Conservation (phyloP, 2,329 filamentous ascomycete species). For the Lasiodiplodia citricola region DNA sequence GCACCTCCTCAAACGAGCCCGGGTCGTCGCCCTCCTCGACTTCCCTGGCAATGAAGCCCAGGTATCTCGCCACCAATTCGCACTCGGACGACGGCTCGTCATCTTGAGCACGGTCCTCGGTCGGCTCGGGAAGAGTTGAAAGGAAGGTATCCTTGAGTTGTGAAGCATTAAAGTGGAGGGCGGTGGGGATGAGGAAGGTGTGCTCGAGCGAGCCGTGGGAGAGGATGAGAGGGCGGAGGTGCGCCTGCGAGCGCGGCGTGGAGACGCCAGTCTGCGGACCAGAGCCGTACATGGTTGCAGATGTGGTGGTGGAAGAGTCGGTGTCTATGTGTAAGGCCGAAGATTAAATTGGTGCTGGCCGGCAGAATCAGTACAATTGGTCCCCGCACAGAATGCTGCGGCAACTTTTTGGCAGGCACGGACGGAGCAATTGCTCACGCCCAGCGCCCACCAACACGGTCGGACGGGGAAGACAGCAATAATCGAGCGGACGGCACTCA, state of each 20-base stretch:
- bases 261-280: constrained; percentile 95
- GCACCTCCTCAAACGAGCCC: constrained; percentile 87
- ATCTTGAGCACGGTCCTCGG: constrained; percentile 96
- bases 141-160: constrained; percentile 92
- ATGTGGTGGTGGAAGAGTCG: constrained; percentile 16
- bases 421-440: neutral
- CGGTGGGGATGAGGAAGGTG: constrained; percentile 92
- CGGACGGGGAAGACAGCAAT: neutral
- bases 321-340: constrained; percentile 29
- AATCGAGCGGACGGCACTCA: neutral
- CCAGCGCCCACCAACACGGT: neutral
- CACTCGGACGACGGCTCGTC: constrained; percentile 97
- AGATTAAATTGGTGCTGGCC: constrained; percentile 11
- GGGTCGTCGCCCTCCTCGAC: constrained; percentile 93
- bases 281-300: constrained; percentile 77
- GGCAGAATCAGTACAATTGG: constrained; percentile 11
- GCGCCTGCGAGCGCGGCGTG: constrained; percentile 91
- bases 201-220: constrained; percentile 95
- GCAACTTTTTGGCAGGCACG: neutral
- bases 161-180: constrained; percentile 92
- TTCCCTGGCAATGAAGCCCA: constrained; percentile 86
- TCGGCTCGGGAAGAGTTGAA: constrained; percentile 82
- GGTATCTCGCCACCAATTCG: constrained; percentile 91
- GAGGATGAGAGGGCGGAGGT: constrained; percentile 87
- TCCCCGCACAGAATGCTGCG: neutral